Evolutionary conservation across 1,139 yeast species (phyloP).

Genomic region (Kurtzmaniella quercitrusa): DNA sequence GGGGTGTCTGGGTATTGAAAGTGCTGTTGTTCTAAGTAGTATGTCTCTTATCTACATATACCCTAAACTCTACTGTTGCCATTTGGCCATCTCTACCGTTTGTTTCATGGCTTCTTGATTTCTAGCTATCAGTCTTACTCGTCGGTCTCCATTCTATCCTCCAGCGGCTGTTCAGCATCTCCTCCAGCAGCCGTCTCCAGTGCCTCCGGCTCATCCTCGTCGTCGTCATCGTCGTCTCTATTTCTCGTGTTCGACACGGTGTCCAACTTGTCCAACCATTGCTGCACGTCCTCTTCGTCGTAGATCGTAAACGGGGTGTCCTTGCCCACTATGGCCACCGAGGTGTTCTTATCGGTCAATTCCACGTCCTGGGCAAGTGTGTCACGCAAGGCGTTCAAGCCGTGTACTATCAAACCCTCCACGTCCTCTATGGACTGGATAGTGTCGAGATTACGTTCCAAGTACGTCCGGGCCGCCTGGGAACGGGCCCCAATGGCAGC

Average conservation of each 20-base stretch:
- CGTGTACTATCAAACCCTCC: slow-evolving; percentile 80
- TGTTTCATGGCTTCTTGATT: too few relatives aligned
- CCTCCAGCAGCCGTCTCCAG: slow-evolving; percentile 15
- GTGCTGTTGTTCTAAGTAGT: too few relatives aligned
- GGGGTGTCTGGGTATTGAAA: too few relatives aligned
- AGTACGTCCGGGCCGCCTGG: slow-evolving; percentile 94
- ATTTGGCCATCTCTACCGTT: too few relatives aligned
- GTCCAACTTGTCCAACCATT: slow-evolving; percentile 69
- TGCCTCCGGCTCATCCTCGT: slow-evolving; percentile 22
- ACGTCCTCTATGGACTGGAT: slow-evolving; percentile 55
- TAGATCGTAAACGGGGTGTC: slow-evolving; percentile 69
- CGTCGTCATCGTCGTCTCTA: slow-evolving; percentile 38
- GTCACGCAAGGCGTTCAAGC: slow-evolving; percentile 88
- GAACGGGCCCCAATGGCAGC: slow-evolving; percentile 98
- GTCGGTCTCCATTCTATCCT: slow-evolving; percentile 56
- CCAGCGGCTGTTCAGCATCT: slow-evolving; percentile 16
- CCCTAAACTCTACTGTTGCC: too few relatives aligned
- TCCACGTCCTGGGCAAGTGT: slow-evolving; percentile 94
- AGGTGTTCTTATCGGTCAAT: slow-evolving; percentile 75
- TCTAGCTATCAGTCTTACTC: slow-evolving; percentile 8
- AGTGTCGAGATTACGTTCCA: slow-evolving; percentile 77
- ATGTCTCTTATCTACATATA: too few relatives aligned
- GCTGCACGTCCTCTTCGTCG: slow-evolving; percentile 84
- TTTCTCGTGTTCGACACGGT: slow-evolving; percentile 52
- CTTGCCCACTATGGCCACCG: slow-evolving; percentile 86